Evolutionary conservation across 202 grass and related monocot species (phyloP), one percentile per base, ranked within the genome.

Genomic region (Zizania palustris): DNA sequence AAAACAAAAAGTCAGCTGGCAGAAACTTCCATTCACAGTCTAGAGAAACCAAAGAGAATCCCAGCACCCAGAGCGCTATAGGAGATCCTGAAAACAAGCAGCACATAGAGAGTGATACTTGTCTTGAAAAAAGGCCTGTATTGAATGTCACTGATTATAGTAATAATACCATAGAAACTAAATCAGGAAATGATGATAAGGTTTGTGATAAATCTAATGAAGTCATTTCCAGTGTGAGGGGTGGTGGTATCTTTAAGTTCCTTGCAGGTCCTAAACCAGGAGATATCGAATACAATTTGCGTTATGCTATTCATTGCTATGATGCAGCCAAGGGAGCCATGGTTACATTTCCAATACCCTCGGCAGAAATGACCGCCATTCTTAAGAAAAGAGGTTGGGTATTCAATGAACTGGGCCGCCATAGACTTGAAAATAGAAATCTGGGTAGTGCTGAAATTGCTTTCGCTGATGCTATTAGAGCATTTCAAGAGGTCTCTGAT

Each of bases 371-470:
- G 38, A 79, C 74, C 66, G 59, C 83, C 56, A 79, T 95, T 67
- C 77, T 92, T 73, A 98, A 95, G 91, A 98, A 92, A 79, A 88
- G 61, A 82, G 96, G 96, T 22, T 98, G 96, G 96, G 91, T 85
- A 37, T 90, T 78, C 64, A 95, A 98, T 85, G 96, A 98, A 90
- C 88, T 98, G 44, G 96, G 96, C 6, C 87, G 96, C 56, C 88
- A 77, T 83, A 92, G 86, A 78, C 89, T 98, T 63, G 89, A 90
- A 45, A 84, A 79, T 35, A 87, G 68, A 78, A 86, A 98, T 83
- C 69, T 90, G 71, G 57, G 53, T 42, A 58, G 80, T 37, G 96
- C 96, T 63, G 96, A 98, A 82, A 72, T 45, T 76, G 89, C 92
- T 90, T 98, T 98, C 86, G 76, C 20, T 19, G 85, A 90, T 83